These are phyloP conservation scores for Wickerhamomyces sydowiorum DNA, from an alignment of 805 yeast species.

Conservation along the genomic window DNA sequence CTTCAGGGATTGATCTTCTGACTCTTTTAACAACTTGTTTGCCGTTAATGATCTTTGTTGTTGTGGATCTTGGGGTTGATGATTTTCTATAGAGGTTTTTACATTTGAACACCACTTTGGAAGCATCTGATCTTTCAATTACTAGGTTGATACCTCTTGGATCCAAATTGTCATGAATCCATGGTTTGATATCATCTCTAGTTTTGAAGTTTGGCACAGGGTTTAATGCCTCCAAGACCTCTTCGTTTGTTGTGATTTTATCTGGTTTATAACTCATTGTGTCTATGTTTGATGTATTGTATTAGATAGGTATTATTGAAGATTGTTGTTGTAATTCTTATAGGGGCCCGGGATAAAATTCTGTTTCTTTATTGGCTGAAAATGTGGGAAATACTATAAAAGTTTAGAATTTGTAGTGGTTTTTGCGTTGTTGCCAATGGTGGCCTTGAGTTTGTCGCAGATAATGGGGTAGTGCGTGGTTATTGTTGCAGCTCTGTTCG, in stretches of 20 bases:
- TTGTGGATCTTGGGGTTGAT: conserved; percentile 7
- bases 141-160: conserved; percentile 20
- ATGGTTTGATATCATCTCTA: conserved; percentile 23
- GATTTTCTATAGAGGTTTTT: conserved; percentile 23
- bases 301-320: too few species aligned
- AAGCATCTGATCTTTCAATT: conserved; percentile 26
- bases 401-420: too few species aligned
- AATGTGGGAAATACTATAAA: too few species aligned
- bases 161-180: conserved; percentile 18
- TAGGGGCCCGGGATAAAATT: too few species aligned
- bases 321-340: too few species aligned
- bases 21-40: conserved; percentile 10
- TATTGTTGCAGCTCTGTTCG: too few species aligned
- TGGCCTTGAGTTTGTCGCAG: too few species aligned
- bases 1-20: conserved; percentile 17
- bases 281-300: background rate
- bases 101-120: conserved; percentile 28
- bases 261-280: background rate
- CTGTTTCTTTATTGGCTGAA: too few species aligned
- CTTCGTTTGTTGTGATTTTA: conserved; percentile 17
- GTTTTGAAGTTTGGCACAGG: conserved; percentile 20
- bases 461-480: too few species aligned
- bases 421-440: too few species aligned
- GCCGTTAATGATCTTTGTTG: background rate
- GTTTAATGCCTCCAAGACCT: conserved; percentile 18